Evolutionary conservation across 1,139 yeast genomes (phyloP).

Genomic region (Suhomyces yuchorum): DNA sequence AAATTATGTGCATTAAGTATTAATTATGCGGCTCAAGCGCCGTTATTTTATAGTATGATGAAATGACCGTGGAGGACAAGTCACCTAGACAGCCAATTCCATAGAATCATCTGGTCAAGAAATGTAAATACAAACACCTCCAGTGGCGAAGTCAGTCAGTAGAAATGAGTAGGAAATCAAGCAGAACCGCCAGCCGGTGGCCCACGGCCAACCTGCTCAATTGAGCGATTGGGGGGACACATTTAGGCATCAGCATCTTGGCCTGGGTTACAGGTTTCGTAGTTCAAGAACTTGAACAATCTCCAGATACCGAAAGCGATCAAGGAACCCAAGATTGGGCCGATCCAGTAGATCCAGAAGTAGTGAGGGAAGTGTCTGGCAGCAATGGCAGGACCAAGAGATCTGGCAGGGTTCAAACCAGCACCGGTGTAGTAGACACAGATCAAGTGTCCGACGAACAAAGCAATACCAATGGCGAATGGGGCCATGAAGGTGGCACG

Average conservation of each 20-base stretch:
- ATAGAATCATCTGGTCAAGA: neutral
- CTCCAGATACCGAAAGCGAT: constrained; percentile 72
- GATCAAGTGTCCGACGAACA: constrained; percentile 80
- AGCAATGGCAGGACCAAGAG: constrained; percentile 83
- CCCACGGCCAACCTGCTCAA: too few relatives aligned
- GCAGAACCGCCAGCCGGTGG: too few relatives aligned
- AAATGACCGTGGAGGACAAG: neutral
- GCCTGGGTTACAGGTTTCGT: constrained; percentile 73
- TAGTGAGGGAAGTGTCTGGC: constrained; percentile 71
- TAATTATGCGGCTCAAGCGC: constrained; percentile 1
- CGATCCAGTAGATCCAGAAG: constrained; percentile 94
- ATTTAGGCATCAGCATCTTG: constrained; percentile 48
- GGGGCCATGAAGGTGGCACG: constrained; percentile 81
- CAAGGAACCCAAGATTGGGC: constrained; percentile 72
- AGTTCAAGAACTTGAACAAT: constrained; percentile 63
- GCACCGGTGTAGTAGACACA: constrained; percentile 89
- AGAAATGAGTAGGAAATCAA: neutral
- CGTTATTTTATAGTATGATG: neutral
- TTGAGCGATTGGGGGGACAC: neutral
- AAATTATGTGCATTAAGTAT: constrained; percentile 7
- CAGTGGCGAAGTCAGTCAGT: neutral
- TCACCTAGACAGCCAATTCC: neutral
- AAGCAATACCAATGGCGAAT: constrained; percentile 77
- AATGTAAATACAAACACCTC: neutral
- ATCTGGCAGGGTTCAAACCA: constrained; percentile 89